These are phyloP conservation scores for Tricholoma sp. DNA, from an alignment of 768 basidiomycete species.

Conservation along the genomic window DNA sequence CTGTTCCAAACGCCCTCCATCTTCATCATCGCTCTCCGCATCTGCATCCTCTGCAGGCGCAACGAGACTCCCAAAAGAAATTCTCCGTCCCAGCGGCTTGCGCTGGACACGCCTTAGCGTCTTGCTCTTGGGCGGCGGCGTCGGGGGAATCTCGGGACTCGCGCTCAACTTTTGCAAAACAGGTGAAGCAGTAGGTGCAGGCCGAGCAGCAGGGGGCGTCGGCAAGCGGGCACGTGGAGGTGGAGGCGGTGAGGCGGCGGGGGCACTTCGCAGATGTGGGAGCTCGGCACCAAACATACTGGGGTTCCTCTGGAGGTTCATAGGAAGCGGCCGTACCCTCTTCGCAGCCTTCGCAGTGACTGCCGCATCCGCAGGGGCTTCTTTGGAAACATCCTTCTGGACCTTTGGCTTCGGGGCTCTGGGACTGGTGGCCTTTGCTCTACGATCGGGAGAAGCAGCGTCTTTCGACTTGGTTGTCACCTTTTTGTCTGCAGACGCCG, in stretches of 20 bases:
- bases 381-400: constrained; percentile 7
- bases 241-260: constrained; percentile 8
- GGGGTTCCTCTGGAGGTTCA: constrained; percentile 55
- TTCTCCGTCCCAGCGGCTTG: constrained; percentile 46
- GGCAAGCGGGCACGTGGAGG: constrained; percentile 4
- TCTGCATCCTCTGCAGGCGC: constrained; percentile 34
- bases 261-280: constrained; percentile 32
- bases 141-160: constrained; percentile 6
- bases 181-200: constrained; percentile 3
- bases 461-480: constrained; percentile 18
- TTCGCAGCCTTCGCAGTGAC: constrained; percentile 3
- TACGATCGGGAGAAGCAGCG: constrained; percentile 14
- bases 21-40: constrained; percentile 30
- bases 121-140: constrained; percentile 27
- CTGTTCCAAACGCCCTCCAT: constrained; percentile 7
- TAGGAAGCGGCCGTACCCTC: constrained; percentile 27
- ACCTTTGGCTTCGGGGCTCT: constrained; percentile 22
- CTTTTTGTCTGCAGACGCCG: constrained; percentile 14
- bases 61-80: constrained; percentile 58
- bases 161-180: constrained; percentile 4
- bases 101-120: constrained; percentile 49
- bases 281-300: constrained; percentile 66
- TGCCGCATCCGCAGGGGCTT: neutral
- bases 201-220: constrained; percentile 10
- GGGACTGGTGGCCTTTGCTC: constrained; percentile 13